phyloP scores from a whole-genome alignment of 306 rosid species.

The Cicer judaicum region DNA sequence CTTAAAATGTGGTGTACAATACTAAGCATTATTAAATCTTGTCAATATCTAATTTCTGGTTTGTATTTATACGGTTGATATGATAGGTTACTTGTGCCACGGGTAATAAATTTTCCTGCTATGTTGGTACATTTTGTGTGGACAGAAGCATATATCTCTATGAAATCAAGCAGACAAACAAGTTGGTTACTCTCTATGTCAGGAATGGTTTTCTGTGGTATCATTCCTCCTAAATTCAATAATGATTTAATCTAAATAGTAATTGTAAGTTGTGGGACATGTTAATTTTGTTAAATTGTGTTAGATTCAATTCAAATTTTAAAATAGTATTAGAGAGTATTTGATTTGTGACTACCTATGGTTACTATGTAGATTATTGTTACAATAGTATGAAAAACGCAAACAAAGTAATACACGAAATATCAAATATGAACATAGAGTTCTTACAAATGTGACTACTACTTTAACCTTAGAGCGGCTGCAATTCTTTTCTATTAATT shows the following conservation, averaged over 20 bases:
- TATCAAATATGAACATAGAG: too few relatives aligned
- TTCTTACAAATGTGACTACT: too few relatives aligned
- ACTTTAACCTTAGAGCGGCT: too few relatives aligned
- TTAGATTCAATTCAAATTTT: not conserved
- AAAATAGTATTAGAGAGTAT: not conserved
- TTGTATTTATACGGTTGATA: constrained; percentile 42
- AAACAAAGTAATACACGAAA: too few relatives aligned
- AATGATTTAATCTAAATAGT: not conserved
- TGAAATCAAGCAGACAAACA: constrained; percentile 33
- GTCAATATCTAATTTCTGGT: constrained; percentile 46
- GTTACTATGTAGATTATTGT: too few relatives aligned
- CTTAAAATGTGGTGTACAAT: constrained; percentile 40
- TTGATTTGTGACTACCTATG: too few relatives aligned
- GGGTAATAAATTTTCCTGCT: constrained; percentile 21
- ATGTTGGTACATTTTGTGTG: constrained; percentile 51
- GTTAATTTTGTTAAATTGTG: not conserved
- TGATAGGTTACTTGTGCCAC: constrained; percentile 29
- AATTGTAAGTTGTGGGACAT: not conserved
- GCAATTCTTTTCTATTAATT: too few relatives aligned
- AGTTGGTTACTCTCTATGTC: constrained; percentile 37
- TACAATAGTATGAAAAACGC: too few relatives aligned
- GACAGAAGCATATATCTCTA: constrained; percentile 41
- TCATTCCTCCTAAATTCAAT: constrained; percentile 2
- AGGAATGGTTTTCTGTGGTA: constrained; percentile 37
- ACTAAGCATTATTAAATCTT: constrained; percentile 40